phyloP scores from a whole-genome alignment of 1,284 basidiomycete genomes.

The Chalciporus sp. region DNA sequence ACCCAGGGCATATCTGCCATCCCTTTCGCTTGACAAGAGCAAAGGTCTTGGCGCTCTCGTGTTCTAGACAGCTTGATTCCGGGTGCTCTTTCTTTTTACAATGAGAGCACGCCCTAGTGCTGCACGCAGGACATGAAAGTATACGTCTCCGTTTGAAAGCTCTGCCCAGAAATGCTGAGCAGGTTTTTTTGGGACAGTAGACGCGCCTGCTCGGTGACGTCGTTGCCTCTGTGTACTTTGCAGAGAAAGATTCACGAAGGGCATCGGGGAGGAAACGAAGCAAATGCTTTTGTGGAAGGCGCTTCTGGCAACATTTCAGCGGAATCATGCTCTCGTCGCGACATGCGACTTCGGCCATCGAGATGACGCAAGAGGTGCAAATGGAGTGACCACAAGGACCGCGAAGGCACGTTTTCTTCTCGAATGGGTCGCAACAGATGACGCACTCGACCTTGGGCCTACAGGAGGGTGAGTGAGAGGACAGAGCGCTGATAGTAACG shows the following conservation, averaged over 20 bases:
- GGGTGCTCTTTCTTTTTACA: conserved; percentile 33
- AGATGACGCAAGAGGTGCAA: conserved; percentile 38
- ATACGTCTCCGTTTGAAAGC: conserved; percentile 8
- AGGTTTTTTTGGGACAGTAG: conserved; percentile 44
- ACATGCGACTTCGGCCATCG: conserved; percentile 40
- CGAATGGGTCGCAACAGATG: conserved; percentile 19
- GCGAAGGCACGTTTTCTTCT: conserved; percentile 14
- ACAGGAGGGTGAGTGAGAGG: background rate
- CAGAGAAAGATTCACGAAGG: conserved; percentile 29
- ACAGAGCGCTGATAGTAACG: background rate
- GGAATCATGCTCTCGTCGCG: conserved; percentile 44
- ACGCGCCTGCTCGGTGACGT: conserved; percentile 35
- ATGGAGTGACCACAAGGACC: conserved; percentile 43
- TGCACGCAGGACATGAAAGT: conserved; percentile 30
- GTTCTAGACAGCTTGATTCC: conserved; percentile 22
- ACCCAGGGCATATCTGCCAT: conserved; percentile 48
- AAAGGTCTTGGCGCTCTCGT: conserved; percentile 28
- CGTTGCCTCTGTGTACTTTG: conserved; percentile 36
- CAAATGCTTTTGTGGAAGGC: conserved; percentile 34
- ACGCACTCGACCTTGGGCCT: conserved; percentile 27
- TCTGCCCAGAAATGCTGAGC: conserved; percentile 43
- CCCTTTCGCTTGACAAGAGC: conserved; percentile 34
- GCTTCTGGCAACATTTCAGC: conserved; percentile 42
- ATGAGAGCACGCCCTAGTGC: conserved; percentile 32
- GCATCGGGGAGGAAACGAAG: conserved; percentile 31